Percentiles rank a stretch among this genome's conserved stretches.
These are phyloP conservation scores for Phytophthora crassamura DNA, from an alignment of 352 stramenopile genomes.

Conservation along the genomic window DNA sequence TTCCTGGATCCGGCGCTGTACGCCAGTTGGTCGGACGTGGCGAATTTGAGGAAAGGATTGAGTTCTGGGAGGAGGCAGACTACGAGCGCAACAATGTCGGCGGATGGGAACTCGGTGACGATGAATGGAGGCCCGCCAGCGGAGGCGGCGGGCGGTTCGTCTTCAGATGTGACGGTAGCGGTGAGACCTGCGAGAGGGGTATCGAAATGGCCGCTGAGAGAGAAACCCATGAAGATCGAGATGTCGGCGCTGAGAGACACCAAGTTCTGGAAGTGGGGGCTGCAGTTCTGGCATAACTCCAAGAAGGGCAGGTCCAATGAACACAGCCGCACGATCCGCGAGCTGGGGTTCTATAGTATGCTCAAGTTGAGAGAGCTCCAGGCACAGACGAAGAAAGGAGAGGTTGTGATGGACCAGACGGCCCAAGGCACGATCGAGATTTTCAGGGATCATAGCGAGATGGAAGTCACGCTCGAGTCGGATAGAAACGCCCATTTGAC, in stretches of 20 bases:
- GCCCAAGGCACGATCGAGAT: constrained; percentile 86
- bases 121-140: constrained; percentile 44
- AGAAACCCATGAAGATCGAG: constrained; percentile 88
- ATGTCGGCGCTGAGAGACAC: constrained; percentile 81
- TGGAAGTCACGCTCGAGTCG: constrained; percentile 76
- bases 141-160: constrained; percentile 38
- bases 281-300: constrained; percentile 86
- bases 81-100: constrained; percentile 25
- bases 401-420: constrained; percentile 89
- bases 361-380: constrained; percentile 84
- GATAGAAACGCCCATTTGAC: constrained; percentile 74
- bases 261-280: constrained; percentile 89
- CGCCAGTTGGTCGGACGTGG: constrained; percentile 80
- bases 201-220: constrained; percentile 46
- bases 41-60: constrained; percentile 59
- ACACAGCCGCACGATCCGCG: constrained; percentile 81
- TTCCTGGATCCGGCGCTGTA: constrained; percentile 88
- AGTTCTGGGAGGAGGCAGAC: constrained; percentile 15
- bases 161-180: constrained; percentile 32
- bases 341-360: constrained; percentile 90
- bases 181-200: constrained; percentile 26
- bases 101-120: constrained; percentile 47
- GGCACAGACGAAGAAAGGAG: constrained; percentile 75
- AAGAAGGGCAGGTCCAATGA: constrained; percentile 80
- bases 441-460: constrained; percentile 59